A percentile compares a stretch with the other conserved stretches of the same genome.
Evolutionary conservation across 805 yeast genomes (phyloP).

Genomic region (Candida qinlingensis): DNA sequence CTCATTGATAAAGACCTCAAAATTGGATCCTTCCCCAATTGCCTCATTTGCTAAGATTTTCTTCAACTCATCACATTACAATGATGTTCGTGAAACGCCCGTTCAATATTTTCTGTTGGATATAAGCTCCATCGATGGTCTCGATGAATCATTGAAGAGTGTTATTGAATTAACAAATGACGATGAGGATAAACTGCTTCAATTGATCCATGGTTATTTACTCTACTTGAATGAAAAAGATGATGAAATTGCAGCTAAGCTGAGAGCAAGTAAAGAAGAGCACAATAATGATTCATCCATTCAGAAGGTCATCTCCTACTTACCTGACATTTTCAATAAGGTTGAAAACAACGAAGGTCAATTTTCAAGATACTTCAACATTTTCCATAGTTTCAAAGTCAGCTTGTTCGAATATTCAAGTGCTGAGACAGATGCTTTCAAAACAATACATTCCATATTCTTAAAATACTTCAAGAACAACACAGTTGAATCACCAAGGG

Average conservation of each 20-base stretch:
- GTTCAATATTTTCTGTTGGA: constrained; percentile 41
- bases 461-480: constrained; percentile 19
- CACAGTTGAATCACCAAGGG: constrained; percentile 7
- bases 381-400: constrained; percentile 13
- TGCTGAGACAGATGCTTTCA: constrained; percentile 13
- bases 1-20: constrained; percentile 11
- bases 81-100: constrained; percentile 33
- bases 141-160: constrained; percentile 29
- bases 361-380: constrained; percentile 13
- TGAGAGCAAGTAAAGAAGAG: constrained; percentile 12
- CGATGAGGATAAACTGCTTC: constrained; percentile 28
- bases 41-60: constrained; percentile 28
- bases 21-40: constrained; percentile 7
- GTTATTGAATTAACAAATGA: constrained; percentile 25
- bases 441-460: constrained; percentile 6
- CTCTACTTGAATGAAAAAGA: constrained; percentile 7
- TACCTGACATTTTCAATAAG: constrained; percentile 12
- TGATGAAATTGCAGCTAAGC: constrained; percentile 1
- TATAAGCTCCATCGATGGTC: constrained; percentile 28
- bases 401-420: constrained; percentile 19
- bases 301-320: constrained; percentile 10
- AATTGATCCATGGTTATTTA: constrained; percentile 37
- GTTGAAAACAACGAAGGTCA: constrained; percentile 11
- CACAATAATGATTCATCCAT: constrained; percentile 8
- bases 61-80: constrained; percentile 18